A percentile compares a stretch with the other conserved stretches of the same genome.
Conservation (phyloP, 140 eudicot species). For the Oenanthe javanica region DNA sequence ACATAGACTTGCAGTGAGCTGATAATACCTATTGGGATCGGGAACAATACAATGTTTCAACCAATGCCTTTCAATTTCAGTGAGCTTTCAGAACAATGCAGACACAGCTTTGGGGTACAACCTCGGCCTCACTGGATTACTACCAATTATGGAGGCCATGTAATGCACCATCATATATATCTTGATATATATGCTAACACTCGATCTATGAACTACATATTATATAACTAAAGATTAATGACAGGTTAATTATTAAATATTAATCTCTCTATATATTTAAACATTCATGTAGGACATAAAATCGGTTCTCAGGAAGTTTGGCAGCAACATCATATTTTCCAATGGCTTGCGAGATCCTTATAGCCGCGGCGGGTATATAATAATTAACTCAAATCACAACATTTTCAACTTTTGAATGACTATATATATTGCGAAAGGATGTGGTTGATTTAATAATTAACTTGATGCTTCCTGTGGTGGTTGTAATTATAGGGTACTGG, state of each 20-base stretch:
- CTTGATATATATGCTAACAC: too few relatives aligned
- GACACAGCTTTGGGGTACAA: constrained; percentile 30
- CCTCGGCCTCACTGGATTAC: constrained; percentile 84
- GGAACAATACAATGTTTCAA: constrained; percentile 55
- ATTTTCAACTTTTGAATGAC: too few relatives aligned
- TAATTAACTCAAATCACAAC: too few relatives aligned
- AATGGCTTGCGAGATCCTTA: constrained; percentile 79
- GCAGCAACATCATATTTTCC: constrained; percentile 78
- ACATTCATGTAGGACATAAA: constrained; percentile 39
- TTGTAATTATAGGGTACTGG: too few relatives aligned
- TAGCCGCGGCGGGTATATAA: constrained; percentile 65
- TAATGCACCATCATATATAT: too few relatives aligned
- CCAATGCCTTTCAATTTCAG: constrained; percentile 31
- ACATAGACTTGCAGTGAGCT: constrained; percentile 67
- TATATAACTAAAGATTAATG: too few relatives aligned
- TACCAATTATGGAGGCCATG: constrained; percentile 58
- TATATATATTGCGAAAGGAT: too few relatives aligned
- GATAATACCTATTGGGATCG: constrained; percentile 51
- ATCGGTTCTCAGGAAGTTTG: constrained; percentile 43
- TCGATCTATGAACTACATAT: too few relatives aligned
- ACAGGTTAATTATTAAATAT: too few relatives aligned
- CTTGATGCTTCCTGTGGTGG: too few relatives aligned
- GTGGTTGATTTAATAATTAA: too few relatives aligned
- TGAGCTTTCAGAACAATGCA: constrained; percentile 24
- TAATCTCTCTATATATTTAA: too few relatives aligned